A percentile compares a stretch with the other conserved stretches of the same genome.
These are phyloP conservation scores for Marsdenia floribunda DNA, from an alignment of 257 asterid genomes.

Conservation along the genomic window DNA sequence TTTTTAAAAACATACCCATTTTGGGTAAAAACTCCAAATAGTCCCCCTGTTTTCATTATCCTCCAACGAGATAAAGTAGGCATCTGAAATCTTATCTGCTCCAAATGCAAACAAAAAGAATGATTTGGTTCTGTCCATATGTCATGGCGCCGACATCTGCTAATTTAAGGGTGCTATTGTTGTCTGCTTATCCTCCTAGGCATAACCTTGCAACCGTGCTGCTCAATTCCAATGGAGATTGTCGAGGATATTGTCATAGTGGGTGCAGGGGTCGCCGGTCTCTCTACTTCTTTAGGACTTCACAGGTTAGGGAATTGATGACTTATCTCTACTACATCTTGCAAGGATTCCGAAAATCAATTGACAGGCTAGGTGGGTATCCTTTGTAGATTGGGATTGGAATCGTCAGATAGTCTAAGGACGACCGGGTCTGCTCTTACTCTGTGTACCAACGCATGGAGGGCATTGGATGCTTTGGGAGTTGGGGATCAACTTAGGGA, in stretches of 20 bases:
- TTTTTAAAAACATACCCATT: too few species aligned
- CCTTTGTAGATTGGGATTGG: constrained; percentile 54
- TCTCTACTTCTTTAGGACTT: constrained; percentile 57
- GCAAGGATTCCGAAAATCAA: too few species aligned
- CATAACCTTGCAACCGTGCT: neutral
- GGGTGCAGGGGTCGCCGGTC: constrained; percentile 70
- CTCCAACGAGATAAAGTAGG: too few species aligned
- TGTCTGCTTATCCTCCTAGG: neutral
- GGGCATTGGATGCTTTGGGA: constrained; percentile 70
- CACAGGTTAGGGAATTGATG: constrained; percentile 36
- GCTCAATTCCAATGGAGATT: constrained; percentile 2
- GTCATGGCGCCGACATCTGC: too few species aligned
- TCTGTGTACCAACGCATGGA: constrained; percentile 76
- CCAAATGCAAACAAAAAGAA: too few species aligned
- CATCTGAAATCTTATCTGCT: too few species aligned
- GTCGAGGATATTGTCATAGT: constrained; percentile 42
- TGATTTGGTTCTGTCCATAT: too few species aligned
- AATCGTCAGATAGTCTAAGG: constrained; percentile 59
- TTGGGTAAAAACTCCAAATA: too few species aligned
- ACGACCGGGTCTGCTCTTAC: constrained; percentile 62
- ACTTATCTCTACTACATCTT: neutral
- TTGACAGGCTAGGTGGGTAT: too few species aligned
- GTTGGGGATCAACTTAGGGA: constrained; percentile 51
- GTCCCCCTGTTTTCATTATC: too few species aligned
- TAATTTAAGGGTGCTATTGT: too few species aligned